Evolutionary conservation across 495 filamentous ascomycete genomes (phyloP), one percentile per base, ranked within the genome.

Genomic region (Aspergillus saccharolyticus): DNA sequence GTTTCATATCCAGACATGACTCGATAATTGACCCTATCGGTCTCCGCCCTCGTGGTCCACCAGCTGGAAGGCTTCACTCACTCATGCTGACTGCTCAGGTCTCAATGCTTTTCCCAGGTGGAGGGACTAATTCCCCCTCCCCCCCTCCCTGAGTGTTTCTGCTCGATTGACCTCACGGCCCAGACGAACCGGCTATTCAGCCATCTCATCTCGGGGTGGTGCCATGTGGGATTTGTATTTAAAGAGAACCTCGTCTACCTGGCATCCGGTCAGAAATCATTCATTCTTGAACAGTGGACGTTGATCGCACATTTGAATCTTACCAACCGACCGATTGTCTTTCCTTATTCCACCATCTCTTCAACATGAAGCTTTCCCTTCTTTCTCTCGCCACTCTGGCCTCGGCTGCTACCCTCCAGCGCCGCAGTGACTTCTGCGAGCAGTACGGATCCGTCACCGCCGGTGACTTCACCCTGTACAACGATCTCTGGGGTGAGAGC

Each of bases 401-500:
- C 42, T 65, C 70, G 17, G 47, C 73, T 25, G 64, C 71, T 12
- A 44, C 58, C 46, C 47, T 80, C 47, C 59, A 69, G 46, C 74
- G 75, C 48, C 68, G 78, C 19, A 67, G 70, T 15, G 71, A 77
- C 43, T 72, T 76, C 62, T 83, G 81, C 56, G 81, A 73, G 7
- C 78, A 81, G 55, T 83, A 72, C 68, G 76, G 70, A 44, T 69
- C 74, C 9, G 59, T 64, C 44, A 67, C 62, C 5, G 72, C 73
- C 1, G 79, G 78, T 42, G 70, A 65, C 48, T 84, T 77, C 63
- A 83, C 74, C 52, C 54, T 85, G 49, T 78, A 78, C 65, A 79
- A 82, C 66, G 75, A 85, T 64, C 70, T 82, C 45, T 84, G 81
- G 80, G 81, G 81, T 24, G 43, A 64, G 50, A 59, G 58, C 42